Percentiles rank a stretch among this genome's conserved stretches.
These are phyloP conservation scores for Amylocystis lapponica DNA, from an alignment of 768 basidiomycete species.

Conservation along the genomic window DNA sequence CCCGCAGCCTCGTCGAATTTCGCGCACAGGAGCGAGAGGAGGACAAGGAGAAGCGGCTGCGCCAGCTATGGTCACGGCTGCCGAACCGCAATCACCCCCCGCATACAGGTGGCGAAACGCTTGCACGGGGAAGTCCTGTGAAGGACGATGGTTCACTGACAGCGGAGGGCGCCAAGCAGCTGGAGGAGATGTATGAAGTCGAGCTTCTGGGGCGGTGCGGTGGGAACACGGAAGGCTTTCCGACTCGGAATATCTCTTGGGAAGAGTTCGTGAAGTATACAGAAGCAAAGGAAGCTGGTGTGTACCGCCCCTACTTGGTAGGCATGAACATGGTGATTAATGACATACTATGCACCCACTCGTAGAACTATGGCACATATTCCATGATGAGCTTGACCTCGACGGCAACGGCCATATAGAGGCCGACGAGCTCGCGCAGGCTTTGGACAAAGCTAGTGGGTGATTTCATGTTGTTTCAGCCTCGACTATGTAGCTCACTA, in stretches of 20 bases:
- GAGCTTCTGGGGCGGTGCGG: conserved; percentile 62
- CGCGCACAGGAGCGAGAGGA: conserved; percentile 57
- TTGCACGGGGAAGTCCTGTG: conserved; percentile 24
- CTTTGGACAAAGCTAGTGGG: conserved; percentile 72
- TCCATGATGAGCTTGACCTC: conserved; percentile 85
- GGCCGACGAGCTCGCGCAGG: conserved; percentile 50
- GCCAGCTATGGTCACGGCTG: conserved; percentile 60
- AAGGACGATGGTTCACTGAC: conserved; percentile 18
- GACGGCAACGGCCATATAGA: conserved; percentile 85
- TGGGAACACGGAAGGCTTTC: conserved; percentile 29
- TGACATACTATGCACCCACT: no score
- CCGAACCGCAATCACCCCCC: conserved; percentile 25
- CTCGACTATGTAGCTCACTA: conserved; percentile 1
- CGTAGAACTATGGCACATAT: conserved; percentile 85
- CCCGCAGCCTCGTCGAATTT: conserved; percentile 56
- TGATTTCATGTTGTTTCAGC: conserved; percentile 8
- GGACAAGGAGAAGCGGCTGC: conserved; percentile 52
- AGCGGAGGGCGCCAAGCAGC: conserved; percentile 49
- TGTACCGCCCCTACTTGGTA: conserved; percentile 19
- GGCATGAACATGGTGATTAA: neutral
- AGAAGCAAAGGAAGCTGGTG: conserved; percentile 76
- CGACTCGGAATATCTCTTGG: conserved; percentile 53
- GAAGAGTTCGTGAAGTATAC: conserved; percentile 70
- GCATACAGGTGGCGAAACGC: conserved; percentile 17
- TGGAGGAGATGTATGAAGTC: conserved; percentile 68